Base-by-base conservation (phyloP, 2,329 filamentous ascomycete species). In the Ophidiomyces ophidiicola region DNA sequence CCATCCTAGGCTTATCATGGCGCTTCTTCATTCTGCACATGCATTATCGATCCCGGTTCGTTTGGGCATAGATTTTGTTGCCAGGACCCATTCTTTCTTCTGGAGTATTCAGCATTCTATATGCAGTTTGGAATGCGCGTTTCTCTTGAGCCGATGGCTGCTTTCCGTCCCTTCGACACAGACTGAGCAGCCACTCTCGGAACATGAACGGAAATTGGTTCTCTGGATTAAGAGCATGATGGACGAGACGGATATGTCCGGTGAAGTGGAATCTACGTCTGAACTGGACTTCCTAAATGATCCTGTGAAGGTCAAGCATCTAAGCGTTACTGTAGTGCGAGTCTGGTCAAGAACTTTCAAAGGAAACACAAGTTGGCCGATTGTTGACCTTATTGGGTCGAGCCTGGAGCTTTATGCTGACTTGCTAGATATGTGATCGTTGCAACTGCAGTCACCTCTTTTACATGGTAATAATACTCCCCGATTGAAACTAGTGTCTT, bases 71-170 rank as follows among this genome's bases (percentile, higher is more conserved):
- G 62, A 67, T 35, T 70, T 70, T 36, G 69, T 72, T 25, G 68
- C 69, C 2, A 60, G 61, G 32, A 70, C 65, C 1, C 68, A 71
- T 48, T 70, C 68, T 1, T 67, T 70, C 39, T 68, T 70, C 48
- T 73, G 70, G 70, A 68, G 65, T 25, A 67, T 72, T 19, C 68
- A 72, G 46, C 70, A 73, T 46, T 68, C 68, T 1, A 55, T 73
- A 4, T 71, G 67, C 52, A 70, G 65, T 43, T 51, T 72, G 11
- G 69, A 72, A 46, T 72, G 69, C 40, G 69, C 70, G 0, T 67
- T 67, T 44, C 57, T 67, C 15, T 51, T 67, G 4, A 65, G 61
- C 42, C 59, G 64, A 35, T 67, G 64, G 64, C 49, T 67, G 4
- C 58, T 65, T 17, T 57, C 61, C 4, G 64, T 67, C 15, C 63